Conservation (phyloP, 176 grass and related monocot genomes). For the Cymbopogon citratus region DNA sequence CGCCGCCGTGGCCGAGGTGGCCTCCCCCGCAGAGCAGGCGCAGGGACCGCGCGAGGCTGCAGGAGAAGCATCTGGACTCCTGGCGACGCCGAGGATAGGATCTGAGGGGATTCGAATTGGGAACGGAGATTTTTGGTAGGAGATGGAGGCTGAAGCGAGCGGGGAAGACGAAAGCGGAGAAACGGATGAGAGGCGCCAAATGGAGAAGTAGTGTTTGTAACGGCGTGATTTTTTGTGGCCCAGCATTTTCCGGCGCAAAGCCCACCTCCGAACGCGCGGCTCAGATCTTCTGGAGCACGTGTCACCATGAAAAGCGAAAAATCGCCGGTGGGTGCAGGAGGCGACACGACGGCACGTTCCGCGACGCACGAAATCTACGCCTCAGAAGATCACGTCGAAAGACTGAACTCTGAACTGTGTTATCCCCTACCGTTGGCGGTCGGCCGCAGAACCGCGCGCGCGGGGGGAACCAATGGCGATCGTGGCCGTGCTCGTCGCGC, state of each 20-base stretch:
- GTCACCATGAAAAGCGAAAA: not conserved
- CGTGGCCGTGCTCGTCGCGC: slow-evolving; percentile 30
- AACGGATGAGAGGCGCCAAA: slow-evolving; percentile 34
- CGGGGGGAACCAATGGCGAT: slow-evolving; percentile 31
- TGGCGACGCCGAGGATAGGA: not conserved
- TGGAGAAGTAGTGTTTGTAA: slow-evolving; percentile 27
- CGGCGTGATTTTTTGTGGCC: slow-evolving; percentile 27
- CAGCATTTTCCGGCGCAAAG: slow-evolving; percentile 4
- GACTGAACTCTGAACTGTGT: slow-evolving; percentile 20
- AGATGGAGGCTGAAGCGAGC: not conserved
- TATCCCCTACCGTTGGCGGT: slow-evolving; percentile 48
- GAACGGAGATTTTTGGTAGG: not conserved
- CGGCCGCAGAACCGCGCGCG: slow-evolving; percentile 1
- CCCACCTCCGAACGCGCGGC: not conserved
- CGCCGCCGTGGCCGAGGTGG: slow-evolving; percentile 18
- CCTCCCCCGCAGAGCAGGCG: not conserved
- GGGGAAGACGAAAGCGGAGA: not conserved
- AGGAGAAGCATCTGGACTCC: slow-evolving; percentile 25
- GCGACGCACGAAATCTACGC: not conserved
- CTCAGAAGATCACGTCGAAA: slow-evolving; percentile 19
- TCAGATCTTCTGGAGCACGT: not conserved
- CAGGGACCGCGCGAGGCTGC: not conserved
- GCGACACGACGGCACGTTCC: not conserved
- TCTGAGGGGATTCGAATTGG: slow-evolving; percentile 4
- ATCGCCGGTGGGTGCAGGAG: fast-evolving